Percentiles rank a stretch among this genome's conserved stretches.
Evolutionary conservation across 2,329 filamentous ascomycete species (phyloP).

Genomic region (Periconia macrospinosa): DNA sequence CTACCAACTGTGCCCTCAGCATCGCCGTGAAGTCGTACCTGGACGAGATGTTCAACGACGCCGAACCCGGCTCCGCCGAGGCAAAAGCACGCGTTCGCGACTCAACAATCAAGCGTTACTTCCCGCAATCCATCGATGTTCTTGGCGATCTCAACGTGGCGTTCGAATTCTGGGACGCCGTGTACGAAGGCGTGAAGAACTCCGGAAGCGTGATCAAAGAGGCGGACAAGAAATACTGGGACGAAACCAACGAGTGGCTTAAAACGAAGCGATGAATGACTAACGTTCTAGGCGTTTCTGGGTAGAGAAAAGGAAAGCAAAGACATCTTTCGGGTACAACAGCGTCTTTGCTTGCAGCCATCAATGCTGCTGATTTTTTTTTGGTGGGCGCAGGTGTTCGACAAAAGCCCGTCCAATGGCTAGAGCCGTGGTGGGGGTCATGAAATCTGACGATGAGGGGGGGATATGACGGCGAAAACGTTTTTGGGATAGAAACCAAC

Average conservation of each 20-base stretch:
- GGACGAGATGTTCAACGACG: constrained; percentile 65
- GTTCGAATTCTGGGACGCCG: constrained; percentile 67
- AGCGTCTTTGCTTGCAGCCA: too few relatives aligned
- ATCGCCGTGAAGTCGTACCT: constrained; percentile 81
- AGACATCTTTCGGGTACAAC: too few relatives aligned
- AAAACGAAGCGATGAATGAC: constrained; percentile 26
- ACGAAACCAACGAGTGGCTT: constrained; percentile 64
- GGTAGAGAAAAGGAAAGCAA: too few relatives aligned
- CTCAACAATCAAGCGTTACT: constrained; percentile 60
- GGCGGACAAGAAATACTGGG: constrained; percentile 56
- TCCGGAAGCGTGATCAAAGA: constrained; percentile 51
- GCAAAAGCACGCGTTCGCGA: constrained; percentile 54
- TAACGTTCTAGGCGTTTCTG: too few relatives aligned
- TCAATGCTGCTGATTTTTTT: too few relatives aligned
- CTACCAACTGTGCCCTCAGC: constrained; percentile 74
- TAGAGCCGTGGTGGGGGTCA: too few relatives aligned
- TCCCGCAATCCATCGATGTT: constrained; percentile 63
- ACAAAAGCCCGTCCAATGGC: too few relatives aligned
- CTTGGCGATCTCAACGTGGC: constrained; percentile 60
- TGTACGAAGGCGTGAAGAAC: constrained; percentile 61
- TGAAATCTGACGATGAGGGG: too few relatives aligned
- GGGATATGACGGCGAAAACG: too few relatives aligned
- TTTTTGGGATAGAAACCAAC: too few relatives aligned
- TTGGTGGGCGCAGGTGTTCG: too few relatives aligned
- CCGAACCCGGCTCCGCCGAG: constrained; percentile 56